Conservation (phyloP, 495 filamentous ascomycete species). For the Penicillium cinerascens region DNA sequence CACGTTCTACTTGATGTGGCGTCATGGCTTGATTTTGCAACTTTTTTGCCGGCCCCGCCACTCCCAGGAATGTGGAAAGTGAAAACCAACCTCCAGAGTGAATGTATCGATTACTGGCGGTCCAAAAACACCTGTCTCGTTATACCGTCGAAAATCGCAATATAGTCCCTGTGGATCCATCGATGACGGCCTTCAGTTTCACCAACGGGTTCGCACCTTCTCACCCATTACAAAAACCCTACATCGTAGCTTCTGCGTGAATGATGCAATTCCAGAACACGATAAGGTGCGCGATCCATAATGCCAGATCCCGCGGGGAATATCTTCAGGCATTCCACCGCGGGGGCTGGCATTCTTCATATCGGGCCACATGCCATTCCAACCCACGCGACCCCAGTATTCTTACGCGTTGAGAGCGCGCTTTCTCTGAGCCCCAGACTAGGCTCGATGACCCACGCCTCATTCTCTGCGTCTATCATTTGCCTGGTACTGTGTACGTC, state of each 20-base stretch:
- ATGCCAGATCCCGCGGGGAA: constrained; percentile 27
- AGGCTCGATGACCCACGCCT: constrained; percentile 5
- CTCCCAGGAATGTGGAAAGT: constrained; percentile 14
- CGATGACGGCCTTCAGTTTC: constrained; percentile 1
- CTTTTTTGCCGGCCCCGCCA: constrained; percentile 9
- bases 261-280: constrained; percentile 5
- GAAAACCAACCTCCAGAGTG: not conserved
- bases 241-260: constrained; percentile 2
- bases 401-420: constrained; percentile 25
- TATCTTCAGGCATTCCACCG: constrained; percentile 23
- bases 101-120: not conserved
- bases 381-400: constrained; percentile 22
- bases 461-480: constrained; percentile 3
- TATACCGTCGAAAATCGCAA: not conserved
- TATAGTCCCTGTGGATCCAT: not conserved
- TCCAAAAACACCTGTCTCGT: not conserved
- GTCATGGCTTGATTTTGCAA: constrained; percentile 1
- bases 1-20: constrained; percentile 5
- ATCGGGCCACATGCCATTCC: constrained; percentile 32
- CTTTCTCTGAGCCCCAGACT: not conserved
- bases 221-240: not conserved
- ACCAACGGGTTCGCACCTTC: constrained; percentile 8
- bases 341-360: constrained; percentile 34
- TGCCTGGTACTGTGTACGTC: constrained; percentile 3
- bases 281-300: constrained; percentile 2